Percentiles rank a stretch among this genome's conserved stretches.
Evolutionary conservation across 1,284 basidiomycete genomes (phyloP).

Genomic region (Leccinum angustisporum): DNA sequence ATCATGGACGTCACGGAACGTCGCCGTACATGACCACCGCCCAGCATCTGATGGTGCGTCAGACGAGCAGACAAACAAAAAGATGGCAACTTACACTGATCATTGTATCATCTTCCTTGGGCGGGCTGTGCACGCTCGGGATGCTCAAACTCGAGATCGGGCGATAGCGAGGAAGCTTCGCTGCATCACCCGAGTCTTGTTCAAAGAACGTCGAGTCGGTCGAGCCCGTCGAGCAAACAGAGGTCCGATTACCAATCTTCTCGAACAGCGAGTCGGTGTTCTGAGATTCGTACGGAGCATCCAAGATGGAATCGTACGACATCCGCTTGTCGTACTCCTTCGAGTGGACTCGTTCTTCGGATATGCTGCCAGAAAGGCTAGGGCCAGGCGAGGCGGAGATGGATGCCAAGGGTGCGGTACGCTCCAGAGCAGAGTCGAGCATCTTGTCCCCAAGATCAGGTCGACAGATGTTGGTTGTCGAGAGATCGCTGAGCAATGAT

Average conservation of each 20-base stretch:
- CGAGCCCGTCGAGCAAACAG: slow-evolving; percentile 46
- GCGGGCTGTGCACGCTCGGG: slow-evolving; percentile 48
- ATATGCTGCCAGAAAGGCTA: slow-evolving; percentile 35
- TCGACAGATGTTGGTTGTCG: slow-evolving; percentile 56
- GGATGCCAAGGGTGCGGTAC: slow-evolving; percentile 56
- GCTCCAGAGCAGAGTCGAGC: slow-evolving; percentile 68
- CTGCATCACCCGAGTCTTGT: slow-evolving; percentile 36
- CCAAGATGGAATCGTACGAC: slow-evolving; percentile 65
- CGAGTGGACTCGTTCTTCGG: slow-evolving; percentile 1
- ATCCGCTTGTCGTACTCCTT: slow-evolving; percentile 35
- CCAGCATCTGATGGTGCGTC: slow-evolving; percentile 62
- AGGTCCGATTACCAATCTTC: slow-evolving; percentile 52
- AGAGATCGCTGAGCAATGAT: slow-evolving; percentile 65
- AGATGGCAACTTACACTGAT: slow-evolving; percentile 55
- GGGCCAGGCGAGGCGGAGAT: slow-evolving; percentile 70
- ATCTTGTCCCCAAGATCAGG: slow-evolving; percentile 87
- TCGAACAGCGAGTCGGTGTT: slow-evolving; percentile 63
- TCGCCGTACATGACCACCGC: slow-evolving; percentile 69
- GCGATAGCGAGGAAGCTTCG: slow-evolving; percentile 49
- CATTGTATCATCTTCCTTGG: slow-evolving; percentile 76
- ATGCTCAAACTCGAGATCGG: slow-evolving; percentile 65
- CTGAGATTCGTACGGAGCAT: slow-evolving; percentile 34
- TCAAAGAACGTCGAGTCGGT: slow-evolving; percentile 68
- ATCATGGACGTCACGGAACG: slow-evolving; percentile 59
- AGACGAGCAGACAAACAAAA: slow-evolving; percentile 36